phyloP scores from a whole-genome alignment of 805 yeast species.

The Schwanniomyces occidentalis region DNA sequence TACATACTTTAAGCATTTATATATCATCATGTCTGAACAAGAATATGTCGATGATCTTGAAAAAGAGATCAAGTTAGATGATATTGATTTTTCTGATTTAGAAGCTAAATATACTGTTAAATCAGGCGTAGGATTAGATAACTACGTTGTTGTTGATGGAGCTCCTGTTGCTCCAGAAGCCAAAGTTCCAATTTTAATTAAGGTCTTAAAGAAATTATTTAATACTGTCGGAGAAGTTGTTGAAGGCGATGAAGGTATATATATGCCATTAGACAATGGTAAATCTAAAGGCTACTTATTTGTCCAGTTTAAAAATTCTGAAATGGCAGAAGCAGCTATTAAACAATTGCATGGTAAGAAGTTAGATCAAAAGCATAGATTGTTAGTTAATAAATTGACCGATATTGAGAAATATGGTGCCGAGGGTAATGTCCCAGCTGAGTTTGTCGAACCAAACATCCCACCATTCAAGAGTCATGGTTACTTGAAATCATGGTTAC shows the following conservation, averaged over 20 bases:
- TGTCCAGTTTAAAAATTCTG: conserved; percentile 71
- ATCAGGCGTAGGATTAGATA: conserved; percentile 63
- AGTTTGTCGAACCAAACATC: conserved; percentile 68
- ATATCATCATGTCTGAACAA: conserved; percentile 19
- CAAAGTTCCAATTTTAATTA: conserved; percentile 78
- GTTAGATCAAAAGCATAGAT: conserved; percentile 89
- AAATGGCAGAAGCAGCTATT: conserved; percentile 75
- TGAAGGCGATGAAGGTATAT: conserved; percentile 60
- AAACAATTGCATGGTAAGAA: conserved; percentile 83
- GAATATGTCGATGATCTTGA: conserved; percentile 34
- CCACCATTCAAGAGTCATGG: conserved; percentile 76
- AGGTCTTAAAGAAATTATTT: conserved; percentile 82
- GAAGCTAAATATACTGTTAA: conserved; percentile 69
- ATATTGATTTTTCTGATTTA: conserved; percentile 79
- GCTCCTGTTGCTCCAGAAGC: conserved; percentile 93
- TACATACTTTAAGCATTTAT: conserved; percentile 1
- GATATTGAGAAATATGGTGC: conserved; percentile 81
- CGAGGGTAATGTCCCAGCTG: conserved; percentile 59
- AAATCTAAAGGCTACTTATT: conserved; percentile 85
- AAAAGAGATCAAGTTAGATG: conserved; percentile 42
- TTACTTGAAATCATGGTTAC: conserved; percentile 86
- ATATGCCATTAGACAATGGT: conserved; percentile 79
- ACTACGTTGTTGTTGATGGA: conserved; percentile 86
- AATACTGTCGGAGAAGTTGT: conserved; percentile 72
- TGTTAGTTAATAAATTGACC: conserved; percentile 76